Conservation (phyloP, 2,329 filamentous ascomycete genomes). For the Colletotrichum kahawae region DNA sequence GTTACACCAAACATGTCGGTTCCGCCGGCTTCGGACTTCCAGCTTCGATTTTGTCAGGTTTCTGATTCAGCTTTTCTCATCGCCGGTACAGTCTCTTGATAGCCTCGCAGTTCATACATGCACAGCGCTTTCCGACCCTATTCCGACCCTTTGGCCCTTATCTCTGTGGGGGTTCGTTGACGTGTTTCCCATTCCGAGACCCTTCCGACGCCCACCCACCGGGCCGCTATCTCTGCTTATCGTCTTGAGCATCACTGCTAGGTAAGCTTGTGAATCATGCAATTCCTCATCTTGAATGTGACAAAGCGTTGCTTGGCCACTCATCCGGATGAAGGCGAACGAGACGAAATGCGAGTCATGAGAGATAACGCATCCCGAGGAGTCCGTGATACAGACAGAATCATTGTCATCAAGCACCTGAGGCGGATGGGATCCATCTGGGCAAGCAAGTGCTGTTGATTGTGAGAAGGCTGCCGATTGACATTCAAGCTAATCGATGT, state of each 20-base stretch:
- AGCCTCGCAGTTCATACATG: not conserved
- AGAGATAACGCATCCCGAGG: not conserved
- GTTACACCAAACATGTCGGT: not conserved
- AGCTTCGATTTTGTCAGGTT: not conserved
- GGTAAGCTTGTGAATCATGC: not conserved
- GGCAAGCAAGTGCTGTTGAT: not conserved
- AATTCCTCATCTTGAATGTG: not conserved
- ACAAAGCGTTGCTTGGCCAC: not conserved
- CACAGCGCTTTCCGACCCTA: not conserved
- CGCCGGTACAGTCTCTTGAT: not conserved
- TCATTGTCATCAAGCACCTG: not conserved
- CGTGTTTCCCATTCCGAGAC: not conserved
- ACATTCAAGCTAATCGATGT: not conserved
- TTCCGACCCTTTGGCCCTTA: not conserved
- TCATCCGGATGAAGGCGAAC: not conserved
- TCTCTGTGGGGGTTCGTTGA: conserved; percentile 4
- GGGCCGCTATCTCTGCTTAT: not conserved
- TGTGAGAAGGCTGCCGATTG: not conserved
- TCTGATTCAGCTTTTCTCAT: not conserved
- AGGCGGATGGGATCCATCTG: not conserved
- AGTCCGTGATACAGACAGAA: not conserved
- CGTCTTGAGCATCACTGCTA: not conserved
- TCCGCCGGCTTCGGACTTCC: not conserved
- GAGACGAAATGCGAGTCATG: not conserved
- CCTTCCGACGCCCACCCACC: not conserved